Base-by-base conservation (phyloP, 192 early-diverging fungal genomes). In the Nowakowskiella sp. region DNA sequence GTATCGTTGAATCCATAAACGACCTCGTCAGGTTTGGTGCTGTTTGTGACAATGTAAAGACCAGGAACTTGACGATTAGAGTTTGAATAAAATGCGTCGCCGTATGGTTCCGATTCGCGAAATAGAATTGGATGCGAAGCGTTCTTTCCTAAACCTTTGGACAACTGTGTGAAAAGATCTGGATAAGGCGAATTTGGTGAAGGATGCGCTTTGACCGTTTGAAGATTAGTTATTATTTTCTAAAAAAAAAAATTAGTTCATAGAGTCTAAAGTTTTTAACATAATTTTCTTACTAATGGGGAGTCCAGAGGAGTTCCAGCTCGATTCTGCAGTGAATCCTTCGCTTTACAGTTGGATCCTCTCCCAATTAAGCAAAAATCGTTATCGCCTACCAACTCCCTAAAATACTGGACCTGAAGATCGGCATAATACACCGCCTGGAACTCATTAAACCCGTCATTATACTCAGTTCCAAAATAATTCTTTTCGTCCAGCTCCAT, bases 271-370 rank as follows among this genome's bases (percentile, higher is more conserved):
- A 32, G 22, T 61, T 39, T 19, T 3, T 25, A 43, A 33, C 33
- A 22, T 46, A 8, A 1, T 49, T 51, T 8, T 49, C 31, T 1
- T 34, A 34, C 9, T 47, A 48, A 4, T 23, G 43, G 61, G 10
- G 67, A 59, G 21, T 76, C 71, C 21, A 8, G 36, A 8, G 49
- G 47, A 4, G 54, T 56, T 54, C 45, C 6, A 7, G 42, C 23
- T 6, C 47, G 5, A 25, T 56, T 56, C 10, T 7, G 8, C 13
- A 53, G 16, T 3, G 54, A 31, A 26, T 56, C 54, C 6, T 19
- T 7, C 8, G 31, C 7, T 6, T 26, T 53, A 22, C 54, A 56
- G 30, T 51, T 51, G 31, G 48, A 31, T 22, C 54, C 54, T 4
- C 16, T 5, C 24, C 54, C 54, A n/a, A 53, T 26, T 26, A 56